Conservation (phyloP, 1,139 yeast species). For the Magnusiomyces fungicola region DNA sequence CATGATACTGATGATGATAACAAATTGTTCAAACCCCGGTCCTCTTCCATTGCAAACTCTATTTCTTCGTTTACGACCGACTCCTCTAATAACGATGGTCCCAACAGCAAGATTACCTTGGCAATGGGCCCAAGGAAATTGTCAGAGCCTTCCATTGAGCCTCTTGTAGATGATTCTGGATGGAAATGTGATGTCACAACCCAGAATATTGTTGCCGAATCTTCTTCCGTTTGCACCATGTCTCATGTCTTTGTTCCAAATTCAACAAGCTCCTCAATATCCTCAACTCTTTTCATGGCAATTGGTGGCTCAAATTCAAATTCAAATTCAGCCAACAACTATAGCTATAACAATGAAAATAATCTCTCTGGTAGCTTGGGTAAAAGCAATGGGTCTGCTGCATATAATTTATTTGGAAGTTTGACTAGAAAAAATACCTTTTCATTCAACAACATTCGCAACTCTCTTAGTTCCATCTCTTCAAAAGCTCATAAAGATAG, state of each 20-base stretch:
- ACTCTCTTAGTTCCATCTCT: constrained; percentile 12
- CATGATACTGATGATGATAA: not conserved
- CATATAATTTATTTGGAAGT: not conserved
- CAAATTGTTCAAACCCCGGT: not conserved
- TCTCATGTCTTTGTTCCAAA: constrained; percentile 26
- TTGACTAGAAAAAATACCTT: not conserved
- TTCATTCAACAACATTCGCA: not conserved
- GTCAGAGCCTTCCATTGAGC: constrained; percentile 4
- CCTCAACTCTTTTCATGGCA: not conserved
- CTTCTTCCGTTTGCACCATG: constrained; percentile 19
- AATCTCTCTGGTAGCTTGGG: not conserved
- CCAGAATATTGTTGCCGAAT: constrained; percentile 18
- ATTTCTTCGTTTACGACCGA: constrained; percentile 2
- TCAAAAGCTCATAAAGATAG: not conserved
- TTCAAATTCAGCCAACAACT: not conserved
- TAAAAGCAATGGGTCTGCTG: too few relatives aligned
- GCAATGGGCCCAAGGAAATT: not conserved
- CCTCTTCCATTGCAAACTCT: not conserved
- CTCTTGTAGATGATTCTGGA: constrained; percentile 17
- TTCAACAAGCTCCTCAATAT: constrained; percentile 5
- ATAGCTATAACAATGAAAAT: not conserved
- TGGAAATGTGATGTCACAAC: constrained; percentile 24
- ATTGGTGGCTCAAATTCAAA: not conserved
- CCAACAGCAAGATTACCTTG: not conserved
- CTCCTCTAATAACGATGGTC: not conserved